Evolutionary conservation across 257 asterid genomes (phyloP).

Genomic region (Jaltomata sinuosa): DNA sequence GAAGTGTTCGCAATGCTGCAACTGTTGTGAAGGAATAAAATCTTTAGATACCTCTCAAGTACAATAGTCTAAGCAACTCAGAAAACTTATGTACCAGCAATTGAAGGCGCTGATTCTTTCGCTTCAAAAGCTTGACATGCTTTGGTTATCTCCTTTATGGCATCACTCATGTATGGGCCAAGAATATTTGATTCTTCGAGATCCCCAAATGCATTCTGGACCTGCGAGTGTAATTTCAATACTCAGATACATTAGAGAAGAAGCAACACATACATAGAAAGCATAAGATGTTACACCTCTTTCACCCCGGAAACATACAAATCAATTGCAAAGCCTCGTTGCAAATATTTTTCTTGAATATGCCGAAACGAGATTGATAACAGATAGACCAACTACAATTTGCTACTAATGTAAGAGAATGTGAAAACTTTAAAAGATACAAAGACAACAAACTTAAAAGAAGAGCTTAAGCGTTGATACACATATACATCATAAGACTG

Average conservation of each 20-base stretch:
- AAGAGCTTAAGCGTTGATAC: neutral
- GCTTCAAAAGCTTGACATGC: slow-evolving; percentile 83
- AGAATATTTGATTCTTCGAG: slow-evolving; percentile 89
- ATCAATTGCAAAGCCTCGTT: neutral
- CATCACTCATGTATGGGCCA: slow-evolving; percentile 66
- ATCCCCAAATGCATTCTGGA: slow-evolving; percentile 64
- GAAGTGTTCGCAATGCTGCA: slow-evolving; percentile 67
- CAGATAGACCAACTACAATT: neutral
- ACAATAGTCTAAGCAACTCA: neutral
- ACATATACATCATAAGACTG: neutral
- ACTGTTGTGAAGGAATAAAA: slow-evolving; percentile 35
- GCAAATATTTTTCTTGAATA: neutral
- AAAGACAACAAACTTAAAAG: neutral
- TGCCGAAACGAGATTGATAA: neutral
- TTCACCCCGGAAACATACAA: neutral
- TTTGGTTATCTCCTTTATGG: slow-evolving; percentile 70
- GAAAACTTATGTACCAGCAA: slow-evolving; percentile 50
- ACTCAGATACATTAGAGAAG: neutral
- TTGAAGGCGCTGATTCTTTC: slow-evolving; percentile 85
- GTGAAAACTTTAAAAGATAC: neutral
- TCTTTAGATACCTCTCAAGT: neutral
- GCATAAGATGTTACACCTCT: neutral
- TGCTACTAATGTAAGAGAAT: neutral
- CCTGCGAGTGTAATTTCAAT: slow-evolving; percentile 33
- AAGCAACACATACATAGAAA: neutral